Evolutionary conservation across 768 basidiomycete species (phyloP).

Genomic region (Rhizopogon sp.): DNA sequence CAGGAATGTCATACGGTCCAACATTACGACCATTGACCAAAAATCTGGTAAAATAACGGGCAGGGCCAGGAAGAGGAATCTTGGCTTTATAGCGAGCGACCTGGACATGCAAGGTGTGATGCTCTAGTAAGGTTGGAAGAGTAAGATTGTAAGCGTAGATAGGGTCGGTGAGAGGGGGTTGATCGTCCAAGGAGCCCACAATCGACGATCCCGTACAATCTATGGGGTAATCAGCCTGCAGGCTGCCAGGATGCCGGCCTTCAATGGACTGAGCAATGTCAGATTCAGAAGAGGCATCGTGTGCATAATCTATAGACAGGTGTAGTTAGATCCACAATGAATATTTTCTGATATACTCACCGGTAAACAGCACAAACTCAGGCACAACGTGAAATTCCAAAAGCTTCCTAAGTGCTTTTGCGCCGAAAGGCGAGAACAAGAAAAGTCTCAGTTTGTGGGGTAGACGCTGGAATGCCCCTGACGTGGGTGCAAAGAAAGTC

Average conservation of each 20-base stretch:
- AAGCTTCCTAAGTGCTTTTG: slow-evolving; percentile 44
- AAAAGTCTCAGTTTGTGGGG: slow-evolving; percentile 47
- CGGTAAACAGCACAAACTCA: slow-evolving; percentile 42
- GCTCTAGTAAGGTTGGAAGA: slow-evolving; percentile 37
- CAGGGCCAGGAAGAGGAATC: slow-evolving; percentile 33
- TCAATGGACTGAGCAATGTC: not conserved
- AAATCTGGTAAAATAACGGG: slow-evolving; percentile 32
- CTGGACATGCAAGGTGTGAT: slow-evolving; percentile 40
- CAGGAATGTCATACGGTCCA: slow-evolving; percentile 40
- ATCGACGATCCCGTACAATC: not conserved
- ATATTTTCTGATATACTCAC: slow-evolving; percentile 24
- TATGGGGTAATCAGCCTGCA: not conserved
- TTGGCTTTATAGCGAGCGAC: slow-evolving; percentile 42
- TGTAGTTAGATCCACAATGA: not conserved
- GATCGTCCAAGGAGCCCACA: not conserved
- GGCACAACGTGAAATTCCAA: slow-evolving; percentile 57
- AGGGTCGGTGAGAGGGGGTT: slow-evolving; percentile 16
- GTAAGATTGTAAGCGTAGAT: slow-evolving; percentile 31
- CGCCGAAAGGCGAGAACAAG: slow-evolving; percentile 60
- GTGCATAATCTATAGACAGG: slow-evolving; percentile 7
- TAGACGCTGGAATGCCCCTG: slow-evolving; percentile 40
- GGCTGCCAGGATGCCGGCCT: not conserved
- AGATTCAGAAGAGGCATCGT: slow-evolving; percentile 3
- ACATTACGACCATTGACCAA: slow-evolving; percentile 36
- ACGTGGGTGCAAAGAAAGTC: slow-evolving; percentile 53